Evolutionary conservation across 108 stramenopile species (phyloP).

Genomic region (Fragilaria crotonensis): DNA sequence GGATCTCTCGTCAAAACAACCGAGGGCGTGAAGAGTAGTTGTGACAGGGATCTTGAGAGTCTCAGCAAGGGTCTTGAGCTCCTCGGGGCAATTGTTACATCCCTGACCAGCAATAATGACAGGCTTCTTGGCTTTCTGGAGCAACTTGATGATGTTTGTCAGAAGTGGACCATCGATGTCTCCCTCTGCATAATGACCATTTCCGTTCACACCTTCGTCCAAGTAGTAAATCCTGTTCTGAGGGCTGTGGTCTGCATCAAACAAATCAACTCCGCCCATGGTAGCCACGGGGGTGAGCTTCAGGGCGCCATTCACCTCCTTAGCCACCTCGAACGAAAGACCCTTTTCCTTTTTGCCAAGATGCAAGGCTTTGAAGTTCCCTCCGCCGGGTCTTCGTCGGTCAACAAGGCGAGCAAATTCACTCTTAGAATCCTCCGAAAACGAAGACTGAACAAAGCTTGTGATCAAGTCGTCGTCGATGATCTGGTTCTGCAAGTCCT

Average conservation of each 20-base stretch:
- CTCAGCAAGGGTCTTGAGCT: slow-evolving; percentile 78
- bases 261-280: slow-evolving; percentile 6
- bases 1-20: slow-evolving; percentile 79
- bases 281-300: slow-evolving; percentile 18
- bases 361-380: slow-evolving; percentile 51
- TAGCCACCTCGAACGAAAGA: slow-evolving; percentile 55
- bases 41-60: slow-evolving; percentile 83
- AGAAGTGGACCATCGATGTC: slow-evolving; percentile 35
- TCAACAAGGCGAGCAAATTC: slow-evolving; percentile 57
- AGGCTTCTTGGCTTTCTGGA: slow-evolving; percentile 80
- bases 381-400: slow-evolving; percentile 31
- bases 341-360: slow-evolving; percentile 56
- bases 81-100: slow-evolving; percentile 69
- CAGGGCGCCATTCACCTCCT: slow-evolving; percentile 28
- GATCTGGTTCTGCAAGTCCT: slow-evolving; percentile 88
- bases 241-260: slow-evolving; percentile 62
- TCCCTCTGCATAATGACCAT: slow-evolving; percentile 25
- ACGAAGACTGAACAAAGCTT: slow-evolving; percentile 39
- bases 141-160: slow-evolving; percentile 54
- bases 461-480: slow-evolving; percentile 55
- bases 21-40: slow-evolving; percentile 82
- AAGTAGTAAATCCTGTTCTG: slow-evolving; percentile 52
- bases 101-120: slow-evolving; percentile 90
- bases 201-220: slow-evolving; percentile 30
- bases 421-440: slow-evolving; percentile 16